A percentile compares a stretch with the other conserved stretches of the same genome.
phyloP scores from a whole-genome alignment of 2,329 filamentous ascomycete genomes.

The Aspergillus calidoustus region DNA sequence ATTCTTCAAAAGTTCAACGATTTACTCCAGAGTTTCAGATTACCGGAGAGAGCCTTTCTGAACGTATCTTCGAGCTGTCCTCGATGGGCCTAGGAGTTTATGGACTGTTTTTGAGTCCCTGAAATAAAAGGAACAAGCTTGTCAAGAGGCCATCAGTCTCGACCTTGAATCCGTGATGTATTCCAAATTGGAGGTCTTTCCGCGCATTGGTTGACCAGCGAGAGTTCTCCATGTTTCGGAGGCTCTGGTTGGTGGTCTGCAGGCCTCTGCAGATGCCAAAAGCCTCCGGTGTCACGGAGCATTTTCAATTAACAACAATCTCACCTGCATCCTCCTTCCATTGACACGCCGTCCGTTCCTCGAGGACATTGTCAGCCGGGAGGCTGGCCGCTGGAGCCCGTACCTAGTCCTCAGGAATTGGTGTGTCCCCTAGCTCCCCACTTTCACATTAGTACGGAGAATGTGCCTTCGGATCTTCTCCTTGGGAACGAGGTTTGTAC shows the following conservation, averaged over 20 bases:
- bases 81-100: neutral
- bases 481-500: neutral
- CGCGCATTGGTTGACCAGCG: neutral
- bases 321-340: neutral
- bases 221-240: neutral
- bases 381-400: too few species aligned
- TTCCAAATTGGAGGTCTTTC: neutral
- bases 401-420: neutral
- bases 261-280: conserved; percentile 2
- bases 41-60: neutral
- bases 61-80: neutral
- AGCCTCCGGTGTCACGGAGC: conserved; percentile 1
- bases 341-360: neutral
- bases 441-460: neutral
- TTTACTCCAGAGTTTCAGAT: conserved; percentile 7
- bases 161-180: neutral
- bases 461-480: neutral
- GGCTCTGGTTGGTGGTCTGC: conserved; percentile 5
- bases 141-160: neutral
- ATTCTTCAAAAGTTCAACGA: neutral
- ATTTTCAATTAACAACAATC: conserved; percentile 5
- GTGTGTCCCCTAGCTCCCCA: neutral
- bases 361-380: neutral
- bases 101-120: neutral
- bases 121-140: conserved; percentile 5